Evolutionary conservation across 345 rosid genomes (phyloP).

Genomic region (Laguncularia racemosa): DNA sequence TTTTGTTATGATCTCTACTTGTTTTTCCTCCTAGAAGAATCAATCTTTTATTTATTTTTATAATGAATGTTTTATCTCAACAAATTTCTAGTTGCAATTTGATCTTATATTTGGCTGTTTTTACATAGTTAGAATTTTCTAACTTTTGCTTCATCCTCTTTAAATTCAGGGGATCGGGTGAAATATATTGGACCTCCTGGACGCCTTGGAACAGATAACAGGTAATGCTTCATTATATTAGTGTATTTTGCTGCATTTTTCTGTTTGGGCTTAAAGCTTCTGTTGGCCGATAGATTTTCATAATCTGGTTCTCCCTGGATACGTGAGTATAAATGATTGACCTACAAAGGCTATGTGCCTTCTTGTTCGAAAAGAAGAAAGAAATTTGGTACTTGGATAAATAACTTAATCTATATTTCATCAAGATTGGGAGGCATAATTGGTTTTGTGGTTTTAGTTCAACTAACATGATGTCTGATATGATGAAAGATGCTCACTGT

Average conservation of each 20-base stretch:
- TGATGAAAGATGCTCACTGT: no score
- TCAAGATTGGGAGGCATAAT: conserved; percentile 3
- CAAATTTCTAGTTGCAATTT: no score
- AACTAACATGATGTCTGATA: no score
- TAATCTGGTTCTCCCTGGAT: not conserved
- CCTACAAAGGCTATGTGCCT: no score
- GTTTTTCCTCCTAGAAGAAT: no score
- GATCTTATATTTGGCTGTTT: not conserved
- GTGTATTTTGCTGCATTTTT: not conserved
- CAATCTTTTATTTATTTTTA: no score
- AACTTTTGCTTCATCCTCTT: not conserved
- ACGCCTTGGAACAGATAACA: conserved; percentile 46
- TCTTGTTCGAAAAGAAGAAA: no score
- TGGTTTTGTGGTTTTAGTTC: no score
- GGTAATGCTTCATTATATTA: conserved; percentile 33
- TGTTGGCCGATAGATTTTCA: not conserved
- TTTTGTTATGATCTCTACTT: no score
- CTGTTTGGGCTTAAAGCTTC: not conserved
- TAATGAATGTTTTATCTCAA: no score
- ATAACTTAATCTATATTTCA: not conserved
- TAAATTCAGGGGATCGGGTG: conserved; percentile 75
- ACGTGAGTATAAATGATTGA: not conserved
- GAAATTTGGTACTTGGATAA: no score
- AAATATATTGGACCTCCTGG: conserved; percentile 66
- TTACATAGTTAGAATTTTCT: not conserved